phyloP scores from a whole-genome alignment of 768 basidiomycete species.

The Russula olivacea region DNA sequence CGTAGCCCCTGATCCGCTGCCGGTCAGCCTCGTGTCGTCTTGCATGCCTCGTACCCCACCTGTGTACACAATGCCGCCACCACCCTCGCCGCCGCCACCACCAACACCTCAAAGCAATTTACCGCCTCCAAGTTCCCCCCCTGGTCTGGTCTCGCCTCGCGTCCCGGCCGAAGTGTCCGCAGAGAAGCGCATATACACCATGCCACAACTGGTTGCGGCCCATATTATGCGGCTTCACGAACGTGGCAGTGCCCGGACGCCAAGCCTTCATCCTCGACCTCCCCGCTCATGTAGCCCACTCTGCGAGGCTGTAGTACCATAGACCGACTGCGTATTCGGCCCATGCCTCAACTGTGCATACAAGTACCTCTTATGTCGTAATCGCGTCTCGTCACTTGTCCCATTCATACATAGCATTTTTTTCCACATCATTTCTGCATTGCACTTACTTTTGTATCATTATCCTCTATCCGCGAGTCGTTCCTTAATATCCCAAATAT shows the following conservation, averaged over 20 bases:
- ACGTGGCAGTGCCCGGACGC: constrained; percentile 17
- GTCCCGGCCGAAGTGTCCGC: neutral
- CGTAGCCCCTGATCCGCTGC: constrained; percentile 14
- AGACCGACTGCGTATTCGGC: neutral
- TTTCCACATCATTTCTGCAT: constrained; percentile 10
- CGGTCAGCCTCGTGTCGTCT: constrained; percentile 2
- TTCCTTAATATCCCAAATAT: constrained; percentile 9
- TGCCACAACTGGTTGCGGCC: constrained; percentile 26
- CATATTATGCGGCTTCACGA: constrained; percentile 23
- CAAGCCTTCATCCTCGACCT: neutral
- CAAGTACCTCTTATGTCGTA: neutral
- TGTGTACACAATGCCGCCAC: constrained; percentile 1
- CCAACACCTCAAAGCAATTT: neutral
- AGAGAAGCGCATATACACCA: constrained; percentile 20
- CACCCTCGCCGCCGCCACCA: neutral
- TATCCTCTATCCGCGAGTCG: constrained; percentile 16
- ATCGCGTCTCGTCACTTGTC: constrained; percentile 8
- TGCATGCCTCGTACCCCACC: neutral
- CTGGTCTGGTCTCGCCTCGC: constrained; percentile 20
- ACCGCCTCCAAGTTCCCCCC: neutral
- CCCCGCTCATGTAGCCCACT: constrained; percentile 13
- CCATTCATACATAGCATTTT: constrained; percentile 9
- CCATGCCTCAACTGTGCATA: neutral
- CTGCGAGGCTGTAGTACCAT: constrained; percentile 4
- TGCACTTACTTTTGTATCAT: constrained; percentile 14